Evolutionary conservation across 495 filamentous ascomycete species (phyloP).

Genomic region (Penicillium subrubescens): DNA sequence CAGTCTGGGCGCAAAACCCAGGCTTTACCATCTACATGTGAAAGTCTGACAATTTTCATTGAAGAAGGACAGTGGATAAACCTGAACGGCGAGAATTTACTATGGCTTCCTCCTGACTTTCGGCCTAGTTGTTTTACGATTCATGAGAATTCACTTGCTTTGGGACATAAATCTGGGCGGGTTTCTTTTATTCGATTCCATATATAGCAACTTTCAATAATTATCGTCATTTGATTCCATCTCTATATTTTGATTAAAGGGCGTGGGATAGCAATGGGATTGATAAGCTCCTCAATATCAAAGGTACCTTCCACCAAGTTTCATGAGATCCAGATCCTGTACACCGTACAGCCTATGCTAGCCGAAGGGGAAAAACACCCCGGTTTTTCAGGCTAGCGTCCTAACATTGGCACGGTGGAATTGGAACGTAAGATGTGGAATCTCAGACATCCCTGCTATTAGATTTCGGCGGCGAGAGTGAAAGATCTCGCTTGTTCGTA

Average conservation of each 20-base stretch:
- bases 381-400: not conserved
- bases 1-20: not conserved
- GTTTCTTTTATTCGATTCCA: not conserved
- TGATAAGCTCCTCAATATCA: not conserved
- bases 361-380: not conserved
- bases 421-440: too few species aligned
- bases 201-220: not conserved
- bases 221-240: constrained; percentile 7
- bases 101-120: constrained; percentile 36
- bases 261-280: not conserved
- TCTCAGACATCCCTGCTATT: too few species aligned
- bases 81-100: constrained; percentile 20
- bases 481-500: too few species aligned
- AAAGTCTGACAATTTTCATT: too few species aligned
- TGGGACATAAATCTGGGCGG: not conserved
- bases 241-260: constrained; percentile 12
- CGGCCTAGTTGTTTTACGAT: constrained; percentile 19
- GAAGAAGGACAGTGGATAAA: constrained; percentile 25
- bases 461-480: too few species aligned
- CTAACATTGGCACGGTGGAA: too few species aligned
- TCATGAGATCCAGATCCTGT: not conserved
- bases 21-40: too few species aligned
- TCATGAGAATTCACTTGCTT: not conserved
- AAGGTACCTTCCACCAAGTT: constrained; percentile 2
- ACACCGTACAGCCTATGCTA: too few species aligned